phyloP scores from a whole-genome alignment of 257 asterid species.

The Petunia secreta region DNA sequence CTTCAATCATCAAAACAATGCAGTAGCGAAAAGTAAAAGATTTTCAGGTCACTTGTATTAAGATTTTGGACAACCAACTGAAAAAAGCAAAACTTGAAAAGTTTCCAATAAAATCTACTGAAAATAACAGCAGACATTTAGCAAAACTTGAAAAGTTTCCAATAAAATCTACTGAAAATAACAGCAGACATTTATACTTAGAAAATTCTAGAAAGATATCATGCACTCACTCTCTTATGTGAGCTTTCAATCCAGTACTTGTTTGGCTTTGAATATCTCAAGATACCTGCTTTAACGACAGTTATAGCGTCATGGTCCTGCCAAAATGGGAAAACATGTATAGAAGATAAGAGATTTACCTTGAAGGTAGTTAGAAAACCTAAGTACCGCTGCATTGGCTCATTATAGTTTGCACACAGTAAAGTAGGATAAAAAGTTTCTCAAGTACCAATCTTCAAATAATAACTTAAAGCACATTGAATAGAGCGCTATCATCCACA shows the following conservation, averaged over 20 bases:
- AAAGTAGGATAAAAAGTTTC: constrained; percentile 3
- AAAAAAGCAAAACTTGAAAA: neutral
- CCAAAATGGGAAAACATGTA: neutral
- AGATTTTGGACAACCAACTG: neutral
- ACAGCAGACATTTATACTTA: neutral
- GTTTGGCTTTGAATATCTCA: constrained; percentile 78
- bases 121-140: neutral
- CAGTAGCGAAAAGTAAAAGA: neutral
- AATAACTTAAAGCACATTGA: neutral
- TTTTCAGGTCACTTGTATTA: neutral
- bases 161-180: neutral
- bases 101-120: neutral
- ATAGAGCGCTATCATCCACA: neutral
- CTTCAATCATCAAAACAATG: neutral
- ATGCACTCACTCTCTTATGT: constrained; percentile 73
- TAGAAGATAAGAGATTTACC: neutral
- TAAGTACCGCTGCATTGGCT: neutral
- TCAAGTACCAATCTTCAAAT: neutral
- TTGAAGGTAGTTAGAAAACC: neutral
- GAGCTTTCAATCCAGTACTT: constrained; percentile 97
- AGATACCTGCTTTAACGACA: constrained; percentile 72
- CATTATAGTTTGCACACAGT: neutral
- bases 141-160: neutral
- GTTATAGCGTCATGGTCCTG: constrained; percentile 79
- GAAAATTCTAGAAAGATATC: constrained; percentile 22